Conservation (phyloP, 192 early-diverging fungal species). For the Gamsiella multidivaricata region DNA sequence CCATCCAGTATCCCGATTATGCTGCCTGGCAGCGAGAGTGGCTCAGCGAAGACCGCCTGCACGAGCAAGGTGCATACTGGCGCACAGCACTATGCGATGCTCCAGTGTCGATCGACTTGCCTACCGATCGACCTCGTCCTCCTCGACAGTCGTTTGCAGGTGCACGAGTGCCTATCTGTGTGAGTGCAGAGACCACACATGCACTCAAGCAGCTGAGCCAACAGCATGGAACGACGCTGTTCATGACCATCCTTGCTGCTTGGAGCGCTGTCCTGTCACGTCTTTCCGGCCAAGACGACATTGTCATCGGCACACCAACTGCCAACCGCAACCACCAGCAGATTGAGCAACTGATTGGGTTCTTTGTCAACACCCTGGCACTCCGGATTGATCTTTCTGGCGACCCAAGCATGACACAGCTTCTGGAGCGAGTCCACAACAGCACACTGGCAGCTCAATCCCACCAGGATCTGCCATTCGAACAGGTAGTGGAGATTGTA, state of each 20-base stretch:
- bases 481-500: conserved; percentile 5
- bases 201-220: conserved; percentile 4
- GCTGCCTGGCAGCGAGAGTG: conserved; percentile 1
- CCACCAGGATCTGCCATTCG: conserved; percentile 8
- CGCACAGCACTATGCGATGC: neutral
- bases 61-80: neutral
- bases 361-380: neutral
- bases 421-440: neutral
- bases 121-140: conserved; percentile 4
- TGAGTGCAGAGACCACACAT: neutral
- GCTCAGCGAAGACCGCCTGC: neutral
- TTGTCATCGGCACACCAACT: neutral
- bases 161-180: neutral
- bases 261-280: neutral
- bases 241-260: neutral
- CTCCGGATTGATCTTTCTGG: conserved; percentile 1
- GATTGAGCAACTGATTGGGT: conserved; percentile 1
- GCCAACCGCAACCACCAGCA: neutral
- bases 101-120: neutral
- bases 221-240: neutral
- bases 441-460: neutral
- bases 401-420: neutral
- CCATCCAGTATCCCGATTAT: conserved; percentile 9
- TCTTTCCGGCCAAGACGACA: conserved; percentile 4
- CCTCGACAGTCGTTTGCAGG: neutral